Evolutionary conservation across 2,329 filamentous ascomycete genomes (phyloP), one percentile per base, ranked within the genome.

Genomic region (Mollisia scopiformis): DNA sequence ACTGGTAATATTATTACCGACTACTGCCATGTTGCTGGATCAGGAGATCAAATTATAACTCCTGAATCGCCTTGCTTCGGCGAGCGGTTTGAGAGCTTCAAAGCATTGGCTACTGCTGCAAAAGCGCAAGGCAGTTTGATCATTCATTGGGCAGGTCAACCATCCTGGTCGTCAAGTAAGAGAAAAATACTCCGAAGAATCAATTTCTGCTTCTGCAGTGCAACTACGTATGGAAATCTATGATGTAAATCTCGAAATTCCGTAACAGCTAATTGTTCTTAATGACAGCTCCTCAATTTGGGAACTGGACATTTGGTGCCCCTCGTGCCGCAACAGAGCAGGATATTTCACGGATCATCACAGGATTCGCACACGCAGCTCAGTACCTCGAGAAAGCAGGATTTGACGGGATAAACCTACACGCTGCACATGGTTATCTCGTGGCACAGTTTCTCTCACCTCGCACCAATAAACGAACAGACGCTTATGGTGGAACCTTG

Each of bases 361-460:
- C 3, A 3, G 31, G 31, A 3, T 35, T 35, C 31, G 31, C 31
- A 10, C 31, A 35, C 31, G 31, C 31, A 35, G 31, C 31, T 8
- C 31, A 35, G 16, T 35, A 35, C 31, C 31, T 35, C 16, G 31
- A 35, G 16, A 10, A 35, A 35, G 31, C 31, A 35, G 31, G 31
- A 10, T 35, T 35, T 14, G 31, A 35, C 7, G 31, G 31, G 11
- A 11, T 35, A 35, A 35, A 35, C 7, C 16, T 85, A 33, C 82
- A 85, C 68, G 81, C 76, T 2, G 82, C 82, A 0, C 84, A 88
- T 63, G 85, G 85, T 1, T 87, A 86, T 67, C 75, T 88, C 2
- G 72, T 88, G 0, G 76, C 80, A 6, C 82, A 85, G 62, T 88
- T 88, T 68, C 70, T 87, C 19, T 80, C 78, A 0, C 73, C 76